Evolutionary conservation across 768 basidiomycete genomes (phyloP).

Genomic region (Psilocybe tampanensis): DNA sequence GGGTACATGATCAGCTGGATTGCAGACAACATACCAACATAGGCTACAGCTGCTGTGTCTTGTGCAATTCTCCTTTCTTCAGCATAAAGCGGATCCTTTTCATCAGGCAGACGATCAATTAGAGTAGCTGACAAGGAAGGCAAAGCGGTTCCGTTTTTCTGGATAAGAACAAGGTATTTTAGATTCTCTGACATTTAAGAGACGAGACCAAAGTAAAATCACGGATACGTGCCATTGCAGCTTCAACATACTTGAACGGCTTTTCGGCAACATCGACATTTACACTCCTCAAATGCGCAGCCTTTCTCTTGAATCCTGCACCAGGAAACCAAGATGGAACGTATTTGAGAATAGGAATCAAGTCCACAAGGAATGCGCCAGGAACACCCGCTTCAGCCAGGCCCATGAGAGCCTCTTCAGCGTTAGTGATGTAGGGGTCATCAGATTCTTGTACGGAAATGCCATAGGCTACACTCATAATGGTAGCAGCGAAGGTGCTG

Average conservation of each 20-base stretch:
- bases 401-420: constrained; percentile 29
- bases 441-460: constrained; percentile 31
- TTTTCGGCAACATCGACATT: constrained; percentile 13
- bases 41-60: constrained; percentile 15
- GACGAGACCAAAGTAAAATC: background rate
- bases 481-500: constrained; percentile 45
- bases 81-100: constrained; percentile 1
- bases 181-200: background rate
- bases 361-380: constrained; percentile 26
- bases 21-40: constrained; percentile 14
- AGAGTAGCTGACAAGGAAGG: constrained; percentile 6
- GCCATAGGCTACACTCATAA: constrained; percentile 38
- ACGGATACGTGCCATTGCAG: constrained; percentile 18
- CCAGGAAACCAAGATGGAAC: constrained; percentile 44
- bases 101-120: constrained; percentile 13
- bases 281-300: constrained; percentile 17
- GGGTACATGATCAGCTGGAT: background rate
- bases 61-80: constrained; percentile 15
- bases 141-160: constrained; percentile 7
- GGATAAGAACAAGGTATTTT: background rate
- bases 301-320: constrained; percentile 33
- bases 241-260: constrained; percentile 22
- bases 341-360: constrained; percentile 29
- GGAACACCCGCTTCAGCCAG: constrained; percentile 27
- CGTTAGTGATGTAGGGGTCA: constrained; percentile 35